These are phyloP conservation scores for Geopyxis carbonaria DNA, from an alignment of 495 filamentous ascomycete genomes.

Conservation along the genomic window DNA sequence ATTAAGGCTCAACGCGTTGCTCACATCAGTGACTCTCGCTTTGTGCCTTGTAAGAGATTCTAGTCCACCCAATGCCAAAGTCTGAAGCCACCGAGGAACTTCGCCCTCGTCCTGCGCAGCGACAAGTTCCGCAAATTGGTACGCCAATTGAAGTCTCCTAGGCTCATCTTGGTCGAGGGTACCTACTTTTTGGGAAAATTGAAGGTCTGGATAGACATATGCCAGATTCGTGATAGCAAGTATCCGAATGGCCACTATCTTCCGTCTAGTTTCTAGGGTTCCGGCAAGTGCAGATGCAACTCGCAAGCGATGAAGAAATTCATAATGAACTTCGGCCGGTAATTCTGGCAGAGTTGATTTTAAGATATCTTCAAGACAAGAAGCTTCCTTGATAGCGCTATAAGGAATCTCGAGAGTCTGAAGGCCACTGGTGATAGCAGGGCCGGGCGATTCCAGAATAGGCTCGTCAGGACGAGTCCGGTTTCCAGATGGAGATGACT, in stretches of 20 bases:
- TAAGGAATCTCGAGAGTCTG: conserved; percentile 58
- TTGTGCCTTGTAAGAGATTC: conserved; percentile 70
- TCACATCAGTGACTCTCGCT: conserved; percentile 58
- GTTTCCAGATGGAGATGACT: conserved; percentile 17
- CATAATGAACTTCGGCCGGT: conserved; percentile 59
- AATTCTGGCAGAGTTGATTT: conserved; percentile 44
- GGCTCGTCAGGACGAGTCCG: conserved; percentile 15
- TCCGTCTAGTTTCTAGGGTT: conserved; percentile 48
- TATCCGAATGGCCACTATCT: conserved; percentile 62
- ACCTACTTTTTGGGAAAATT: conserved; percentile 68
- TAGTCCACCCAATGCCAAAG: conserved; percentile 62
- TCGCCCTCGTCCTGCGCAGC: conserved; percentile 43
- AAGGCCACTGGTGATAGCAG: conserved; percentile 33
- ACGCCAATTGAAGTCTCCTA: conserved; percentile 70
- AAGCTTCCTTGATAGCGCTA: conserved; percentile 39
- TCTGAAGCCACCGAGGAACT: conserved; percentile 59
- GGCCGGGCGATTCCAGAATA: conserved; percentile 37
- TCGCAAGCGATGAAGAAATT: conserved; percentile 68
- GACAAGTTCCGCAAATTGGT: conserved; percentile 80
- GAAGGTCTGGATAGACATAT: conserved; percentile 62
- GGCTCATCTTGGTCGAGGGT: conserved; percentile 84
- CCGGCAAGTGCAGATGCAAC: conserved; percentile 57
- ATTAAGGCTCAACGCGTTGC: conserved; percentile 72
- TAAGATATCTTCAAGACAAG: conserved; percentile 49
- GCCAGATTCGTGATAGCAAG: conserved; percentile 84